Conservation (phyloP, 176 grass and related monocot genomes). For the Secale cereale region DNA sequence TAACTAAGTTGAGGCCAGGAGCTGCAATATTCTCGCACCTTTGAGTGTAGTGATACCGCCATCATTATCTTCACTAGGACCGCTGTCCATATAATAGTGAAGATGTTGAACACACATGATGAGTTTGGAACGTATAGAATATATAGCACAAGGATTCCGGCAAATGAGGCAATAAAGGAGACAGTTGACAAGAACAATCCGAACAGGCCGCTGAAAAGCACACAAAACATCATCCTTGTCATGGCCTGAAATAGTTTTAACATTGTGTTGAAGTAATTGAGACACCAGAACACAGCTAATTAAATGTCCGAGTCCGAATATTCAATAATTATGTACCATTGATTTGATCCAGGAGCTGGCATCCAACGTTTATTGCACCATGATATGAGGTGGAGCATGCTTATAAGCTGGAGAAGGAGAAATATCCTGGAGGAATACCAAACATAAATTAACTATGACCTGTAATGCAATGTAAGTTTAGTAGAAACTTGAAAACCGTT, state of each 20-base stretch:
- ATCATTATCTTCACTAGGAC: slow-evolving; percentile 75
- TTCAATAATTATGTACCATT: slow-evolving; percentile 44
- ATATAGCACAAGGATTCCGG: slow-evolving; percentile 61
- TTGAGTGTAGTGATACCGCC: slow-evolving; percentile 80
- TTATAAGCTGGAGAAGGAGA: slow-evolving; percentile 87
- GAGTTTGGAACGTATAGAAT: slow-evolving; percentile 54
- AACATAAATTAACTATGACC: slow-evolving; percentile 20
- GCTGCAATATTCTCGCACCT: slow-evolving; percentile 41
- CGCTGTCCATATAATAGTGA: slow-evolving; percentile 80
- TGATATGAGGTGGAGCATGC: slow-evolving; percentile 77
- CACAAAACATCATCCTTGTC: neutral
- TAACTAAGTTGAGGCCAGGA: neutral
- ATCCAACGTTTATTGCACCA: slow-evolving; percentile 91
- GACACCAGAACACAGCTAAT: neutral
- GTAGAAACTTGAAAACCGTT: neutral
- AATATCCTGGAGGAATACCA: slow-evolving; percentile 61
- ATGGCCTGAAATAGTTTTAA: neutral
- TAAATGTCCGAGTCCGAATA: neutral
- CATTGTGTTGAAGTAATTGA: neutral
- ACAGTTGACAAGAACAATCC: slow-evolving; percentile 81
- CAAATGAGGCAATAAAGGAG: slow-evolving; percentile 69
- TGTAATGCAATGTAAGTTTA: neutral
- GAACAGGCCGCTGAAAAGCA: slow-evolving; percentile 57
- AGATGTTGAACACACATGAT: slow-evolving; percentile 73
- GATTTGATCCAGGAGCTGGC: slow-evolving; percentile 53